phyloP scores from a whole-genome alignment of 768 basidiomycete genomes.

The Imleria badia region DNA sequence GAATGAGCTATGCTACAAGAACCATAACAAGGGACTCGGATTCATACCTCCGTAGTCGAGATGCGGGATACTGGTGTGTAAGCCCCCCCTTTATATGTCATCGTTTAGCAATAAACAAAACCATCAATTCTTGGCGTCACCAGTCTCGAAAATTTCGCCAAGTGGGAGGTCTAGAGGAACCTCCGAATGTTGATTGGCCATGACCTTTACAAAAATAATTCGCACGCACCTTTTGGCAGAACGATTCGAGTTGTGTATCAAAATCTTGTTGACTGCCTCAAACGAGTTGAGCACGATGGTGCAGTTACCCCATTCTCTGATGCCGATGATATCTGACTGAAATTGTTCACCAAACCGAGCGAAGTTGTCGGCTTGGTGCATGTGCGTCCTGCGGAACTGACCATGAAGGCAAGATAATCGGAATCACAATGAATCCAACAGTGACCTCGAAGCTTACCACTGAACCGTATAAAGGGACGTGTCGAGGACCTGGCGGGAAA shows the following conservation, averaged over 20 bases:
- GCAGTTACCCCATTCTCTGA: slow-evolving; percentile 5
- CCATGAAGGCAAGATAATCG: neutral
- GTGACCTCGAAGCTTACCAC: neutral
- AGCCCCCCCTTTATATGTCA: neutral
- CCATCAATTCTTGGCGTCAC: neutral
- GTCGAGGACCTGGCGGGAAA: slow-evolving; percentile 3
- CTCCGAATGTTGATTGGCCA: neutral
- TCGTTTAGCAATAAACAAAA: neutral
- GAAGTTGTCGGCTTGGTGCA: slow-evolving; percentile 5
- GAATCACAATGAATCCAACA: neutral
- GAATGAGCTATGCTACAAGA: neutral
- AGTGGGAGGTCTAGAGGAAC: neutral
- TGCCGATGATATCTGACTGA: slow-evolving; percentile 2
- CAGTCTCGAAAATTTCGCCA: slow-evolving; percentile 2
- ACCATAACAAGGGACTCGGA: neutral
- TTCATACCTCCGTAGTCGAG: slow-evolving; percentile 5
- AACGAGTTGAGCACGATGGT: slow-evolving; percentile 6
- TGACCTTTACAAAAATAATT: neutral
- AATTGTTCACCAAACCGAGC: slow-evolving; percentile 1
- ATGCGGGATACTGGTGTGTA: slow-evolving; percentile 4
- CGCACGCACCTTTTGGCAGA: neutral
- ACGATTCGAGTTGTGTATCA: slow-evolving; percentile 2
- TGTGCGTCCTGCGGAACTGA: slow-evolving; percentile 2
- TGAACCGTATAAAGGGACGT: slow-evolving; percentile 2
- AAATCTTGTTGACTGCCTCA: neutral